phyloP scores from a whole-genome alignment of 805 yeast species.

The Kodamaea fukazawae region DNA sequence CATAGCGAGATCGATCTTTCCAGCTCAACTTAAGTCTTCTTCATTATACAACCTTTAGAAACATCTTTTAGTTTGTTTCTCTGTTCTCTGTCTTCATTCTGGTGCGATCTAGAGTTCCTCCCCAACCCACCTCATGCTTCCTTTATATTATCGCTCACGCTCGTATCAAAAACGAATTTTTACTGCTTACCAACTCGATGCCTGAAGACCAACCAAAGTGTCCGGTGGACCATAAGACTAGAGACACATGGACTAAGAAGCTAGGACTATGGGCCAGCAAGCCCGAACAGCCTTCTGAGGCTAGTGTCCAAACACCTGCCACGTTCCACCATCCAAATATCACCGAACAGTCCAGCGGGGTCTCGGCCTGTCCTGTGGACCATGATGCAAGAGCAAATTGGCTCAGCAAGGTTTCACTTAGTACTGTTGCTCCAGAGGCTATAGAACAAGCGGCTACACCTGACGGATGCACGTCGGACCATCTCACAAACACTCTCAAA shows the following conservation, averaged over 20 bases:
- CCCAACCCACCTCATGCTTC: too few relatives aligned
- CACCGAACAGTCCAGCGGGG: neutral
- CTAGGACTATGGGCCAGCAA: constrained; percentile 6
- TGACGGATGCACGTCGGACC: constrained; percentile 46
- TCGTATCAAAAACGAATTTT: too few relatives aligned
- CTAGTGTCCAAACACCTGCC: too few relatives aligned
- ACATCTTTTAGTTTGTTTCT: too few relatives aligned
- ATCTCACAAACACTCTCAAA: constrained; percentile 31
- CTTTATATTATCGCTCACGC: too few relatives aligned
- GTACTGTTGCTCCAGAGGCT: constrained; percentile 35
- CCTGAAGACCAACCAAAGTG: constrained; percentile 35
- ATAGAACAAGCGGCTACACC: constrained; percentile 26
- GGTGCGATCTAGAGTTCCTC: too few relatives aligned
- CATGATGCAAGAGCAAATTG: constrained; percentile 58
- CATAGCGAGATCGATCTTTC: too few relatives aligned
- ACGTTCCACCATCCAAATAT: constrained; percentile 1
- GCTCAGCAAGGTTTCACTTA: constrained; percentile 37
- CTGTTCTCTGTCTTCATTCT: too few relatives aligned
- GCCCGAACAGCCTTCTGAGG: constrained; percentile 7
- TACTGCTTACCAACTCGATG: constrained; percentile 1
- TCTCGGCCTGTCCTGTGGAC: constrained; percentile 64
- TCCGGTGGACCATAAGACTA: constrained; percentile 51
- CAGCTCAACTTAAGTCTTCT: too few relatives aligned
- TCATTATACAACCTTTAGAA: too few relatives aligned
- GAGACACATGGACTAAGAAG: constrained; percentile 30